Evolutionary conservation across 2,329 filamentous ascomycete genomes (phyloP).

Genomic region (Nakataea oryzae): DNA sequence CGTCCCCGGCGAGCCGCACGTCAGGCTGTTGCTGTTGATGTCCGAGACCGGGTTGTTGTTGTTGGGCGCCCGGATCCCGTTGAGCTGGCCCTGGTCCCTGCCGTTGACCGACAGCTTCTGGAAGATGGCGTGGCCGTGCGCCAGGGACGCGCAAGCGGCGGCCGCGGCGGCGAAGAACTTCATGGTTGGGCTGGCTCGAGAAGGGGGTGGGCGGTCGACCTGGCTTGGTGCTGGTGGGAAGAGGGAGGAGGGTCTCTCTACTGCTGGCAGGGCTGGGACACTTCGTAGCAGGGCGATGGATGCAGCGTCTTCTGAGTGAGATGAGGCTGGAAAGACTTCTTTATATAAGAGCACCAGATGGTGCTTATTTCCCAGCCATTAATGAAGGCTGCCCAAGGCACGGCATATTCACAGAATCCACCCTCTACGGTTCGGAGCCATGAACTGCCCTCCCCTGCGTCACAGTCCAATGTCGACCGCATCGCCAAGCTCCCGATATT

Average conservation of each 20-base stretch:
- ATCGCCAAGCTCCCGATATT: background rate
- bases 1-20: slow-evolving; percentile 34
- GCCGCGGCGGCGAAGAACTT: slow-evolving; percentile 24
- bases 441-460: background rate
- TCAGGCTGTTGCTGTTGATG: slow-evolving; percentile 35
- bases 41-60: slow-evolving; percentile 44
- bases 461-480: background rate
- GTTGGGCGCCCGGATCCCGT: slow-evolving; percentile 34
- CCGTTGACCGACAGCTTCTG: slow-evolving; percentile 37
- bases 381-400: background rate
- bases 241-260: slow-evolving; percentile 7
- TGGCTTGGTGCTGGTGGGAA: slow-evolving; percentile 3
- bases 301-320: background rate
- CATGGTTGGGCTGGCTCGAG: slow-evolving; percentile 15
- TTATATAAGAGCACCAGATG: background rate
- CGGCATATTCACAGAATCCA: background rate
- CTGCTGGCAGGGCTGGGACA: slow-evolving; percentile 1
- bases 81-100: slow-evolving; percentile 28
- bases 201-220: background rate
- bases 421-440: background rate
- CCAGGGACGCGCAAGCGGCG: slow-evolving; percentile 20
- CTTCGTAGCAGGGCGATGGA: background rate
- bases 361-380: no score
- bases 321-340: background rate
- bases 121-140: slow-evolving; percentile 30